Evolutionary conservation across 495 filamentous ascomycete genomes (phyloP), one percentile per base, ranked within the genome.

Genomic region (Aspergillus sparsus): DNA sequence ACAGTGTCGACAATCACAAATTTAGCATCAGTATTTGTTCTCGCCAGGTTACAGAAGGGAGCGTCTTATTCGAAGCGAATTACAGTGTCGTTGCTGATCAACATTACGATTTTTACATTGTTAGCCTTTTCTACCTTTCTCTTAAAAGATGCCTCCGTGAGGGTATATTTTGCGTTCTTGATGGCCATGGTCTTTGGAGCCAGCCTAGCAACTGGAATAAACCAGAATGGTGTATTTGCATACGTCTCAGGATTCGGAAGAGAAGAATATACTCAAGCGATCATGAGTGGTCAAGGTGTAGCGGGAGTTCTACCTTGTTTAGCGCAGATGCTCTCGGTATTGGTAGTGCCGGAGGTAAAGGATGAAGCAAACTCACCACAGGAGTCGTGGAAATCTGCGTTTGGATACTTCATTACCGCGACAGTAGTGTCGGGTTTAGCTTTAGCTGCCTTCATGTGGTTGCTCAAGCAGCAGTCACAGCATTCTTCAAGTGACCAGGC

Each of bases 281-380:
- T 98, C 71, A 98, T 99, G 95, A 86, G 86, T 27, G 94, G 94
- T 8, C 94, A 99, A 71, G 95, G 86, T 13, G 79, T 98, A 7
- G 92, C 94, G 1, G 94, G 94, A 35, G 93, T 99, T 5, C 80
- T 98, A 12, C 95, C 94, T 0, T 89, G 89, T 44, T 82, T 97
- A 57, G 89, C 89, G 0, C 93, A 85, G 66, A 94, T 97, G 62
- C 66, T 90, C 41, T 89, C 91, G 2, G 90, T 93, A 33, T 78
- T 98, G 34, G 82, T 85, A 0, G 83, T 93, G 11, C 80, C 87
- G 0, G 62, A 62, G 39, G 58, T 65, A 21, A 50, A 58, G 15
- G 51, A 62, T 45, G 39, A 58, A 34, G 21, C 5, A 12, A 42
- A 63, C 15, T 59, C 53, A 16, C 64, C 64, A 11, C 65, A 65